Evolutionary conservation across 2,329 filamentous ascomycete species (phyloP), one percentile per base, ranked within the genome.

Genomic region (Exophiala bonariae): DNA sequence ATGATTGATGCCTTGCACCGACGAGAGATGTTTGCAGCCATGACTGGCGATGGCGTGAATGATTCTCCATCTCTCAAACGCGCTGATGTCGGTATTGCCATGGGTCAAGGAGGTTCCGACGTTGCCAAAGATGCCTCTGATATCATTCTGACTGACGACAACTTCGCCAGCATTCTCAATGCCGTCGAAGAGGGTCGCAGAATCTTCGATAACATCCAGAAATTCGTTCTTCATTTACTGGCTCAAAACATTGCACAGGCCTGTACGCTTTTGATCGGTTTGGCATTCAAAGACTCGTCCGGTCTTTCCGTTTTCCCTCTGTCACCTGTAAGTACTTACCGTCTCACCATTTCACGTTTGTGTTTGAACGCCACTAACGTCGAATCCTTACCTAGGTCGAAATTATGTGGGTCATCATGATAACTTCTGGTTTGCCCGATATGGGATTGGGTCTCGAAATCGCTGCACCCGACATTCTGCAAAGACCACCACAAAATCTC

Each of bases 381-480:
- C 23, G 23, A 6, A 26, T 26, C 23, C 23, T 34, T 13, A 9
- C 10, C 35, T 17, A 37, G 35, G 35, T 95, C 9, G 85, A 95
- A 60, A 92, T 95, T 54, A 79, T 96, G 49, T 96, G 89, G 89
- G 89, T 96, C 66, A 95, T 95, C 68, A 92, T 95, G 86, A 80
- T 93, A 45, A 96, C 90, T 0, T 92, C 87, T 32, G 87, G 85
- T 49, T 82, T 93, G 66, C 89, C 89, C 1, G 90, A 91, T 49
- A 93, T 96, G 72, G 90, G 89, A 34, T 80, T 96, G 1, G 89
- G 89, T 16, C 85, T 89, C 57, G 89, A 95, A 66, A 72, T 77
- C 35, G 87, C 88, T 0, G 81, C 84, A 0, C 77, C 80, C 2
- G 86, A 92, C 62, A 84, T 95, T 52, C 89, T 95, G 80, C 73